Evolutionary conservation across 2,329 filamentous ascomycete genomes (phyloP), one percentile per base, ranked within the genome.

Genomic region (Xylariaceae sp.): DNA sequence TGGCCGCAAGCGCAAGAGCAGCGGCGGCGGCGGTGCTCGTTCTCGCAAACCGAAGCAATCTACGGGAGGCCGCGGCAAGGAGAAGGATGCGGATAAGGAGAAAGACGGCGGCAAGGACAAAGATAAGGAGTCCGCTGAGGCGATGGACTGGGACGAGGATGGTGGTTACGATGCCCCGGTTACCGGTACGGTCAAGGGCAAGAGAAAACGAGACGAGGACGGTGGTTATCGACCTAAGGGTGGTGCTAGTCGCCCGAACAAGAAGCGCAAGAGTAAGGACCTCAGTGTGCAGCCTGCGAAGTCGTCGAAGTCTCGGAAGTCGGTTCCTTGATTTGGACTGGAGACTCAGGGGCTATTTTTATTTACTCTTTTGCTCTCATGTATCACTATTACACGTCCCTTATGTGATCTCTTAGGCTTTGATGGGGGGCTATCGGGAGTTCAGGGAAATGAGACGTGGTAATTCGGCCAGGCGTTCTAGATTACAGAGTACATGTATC

Each of bases 121-220:
- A 23, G 49, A 52, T 21, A 72, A 70, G 57, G 62, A 70, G 21
- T 55, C 52, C 10, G 50, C 50, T 5, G 60, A 63, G 25, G 34
- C 56, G 33, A 68, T 68, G 66, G 71, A 74, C 29, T 71, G 71
- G 52, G 65, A 63, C 5, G 58, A 61, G 2, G 63, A 66, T n/a
- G 49, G 48, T 8, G 65, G 58, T 21, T 62, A 64, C 43, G 55
- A 72, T 59, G 33, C 63, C 59, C 54, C 59, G 5, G 61, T 63
- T 3, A 42, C 48, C 6, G 57, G 53, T 29, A 55, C 65, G 11
- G 59, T 65, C 32, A 76, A 76, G 63, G 70, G 74, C 48, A 81
- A 81, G 71, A 69, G 77, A 29, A 77, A 77, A 64, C 61, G 74
- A 22, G 78, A 80, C 25, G 80, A 82, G 6, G 80, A 83, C 50